A percentile compares a stretch with the other conserved stretches of the same genome.
Evolutionary conservation across 495 filamentous ascomycete species (phyloP).

Genomic region (Penicillium waksmanii): DNA sequence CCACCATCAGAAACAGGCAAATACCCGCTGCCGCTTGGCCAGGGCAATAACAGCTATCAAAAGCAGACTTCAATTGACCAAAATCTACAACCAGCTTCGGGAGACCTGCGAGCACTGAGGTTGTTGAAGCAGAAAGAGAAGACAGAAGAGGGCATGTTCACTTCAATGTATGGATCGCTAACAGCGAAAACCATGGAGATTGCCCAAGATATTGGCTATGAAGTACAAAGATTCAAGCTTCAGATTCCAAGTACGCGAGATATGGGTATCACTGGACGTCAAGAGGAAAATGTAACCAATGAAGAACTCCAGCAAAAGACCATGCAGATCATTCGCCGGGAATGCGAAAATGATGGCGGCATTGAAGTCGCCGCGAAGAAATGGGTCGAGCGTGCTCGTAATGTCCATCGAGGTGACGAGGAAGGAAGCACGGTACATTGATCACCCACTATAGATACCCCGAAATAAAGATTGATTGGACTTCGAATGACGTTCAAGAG

Average conservation of each 20-base stretch:
- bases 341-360: constrained; percentile 46
- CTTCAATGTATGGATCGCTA: constrained; percentile 73
- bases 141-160: constrained; percentile 34
- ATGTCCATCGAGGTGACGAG: constrained; percentile 31
- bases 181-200: constrained; percentile 71
- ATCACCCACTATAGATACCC: constrained; percentile 6
- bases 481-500: too few species aligned
- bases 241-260: constrained; percentile 92
- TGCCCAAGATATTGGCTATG: constrained; percentile 71
- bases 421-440: constrained; percentile 11
- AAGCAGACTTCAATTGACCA: constrained; percentile 17
- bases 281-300: background rate
- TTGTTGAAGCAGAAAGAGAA: constrained; percentile 41
- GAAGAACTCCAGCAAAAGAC: constrained; percentile 15
- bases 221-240: constrained; percentile 76
- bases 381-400: constrained; percentile 51
- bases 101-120: constrained; percentile 49
- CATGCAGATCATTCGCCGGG: constrained; percentile 40
- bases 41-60: background rate
- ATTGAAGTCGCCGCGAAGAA: constrained; percentile 37
- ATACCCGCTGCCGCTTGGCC: too few species aligned
- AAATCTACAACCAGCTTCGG: constrained; percentile 36
- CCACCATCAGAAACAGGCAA: constrained; percentile 48
- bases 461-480: background rate
- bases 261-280: constrained; percentile 68